Percentiles rank a stretch among this genome's conserved stretches.
phyloP scores from a whole-genome alignment of 441 rosid genomes.

The Dalechampia spathulata region DNA sequence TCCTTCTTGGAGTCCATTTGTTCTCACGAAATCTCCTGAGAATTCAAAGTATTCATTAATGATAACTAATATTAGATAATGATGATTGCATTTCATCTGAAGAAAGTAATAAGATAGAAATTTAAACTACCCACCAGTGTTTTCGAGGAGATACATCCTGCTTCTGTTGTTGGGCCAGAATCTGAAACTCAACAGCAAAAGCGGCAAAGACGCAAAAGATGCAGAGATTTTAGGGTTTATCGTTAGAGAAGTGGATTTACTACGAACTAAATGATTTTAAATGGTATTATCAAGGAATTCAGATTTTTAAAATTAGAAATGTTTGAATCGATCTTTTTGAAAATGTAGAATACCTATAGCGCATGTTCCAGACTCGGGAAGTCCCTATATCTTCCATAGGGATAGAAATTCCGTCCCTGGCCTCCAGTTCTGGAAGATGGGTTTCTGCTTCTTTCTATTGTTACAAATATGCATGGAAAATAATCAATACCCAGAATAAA shows the following conservation, averaged over 20 bases:
- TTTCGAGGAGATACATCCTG: slow-evolving; percentile 98
- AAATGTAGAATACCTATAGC: slow-evolving; percentile 56
- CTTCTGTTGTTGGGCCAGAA: slow-evolving; percentile 99
- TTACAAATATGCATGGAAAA: not conserved
- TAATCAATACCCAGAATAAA: not conserved
- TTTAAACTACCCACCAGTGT: slow-evolving; percentile 47
- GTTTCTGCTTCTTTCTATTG: slow-evolving; percentile 92
- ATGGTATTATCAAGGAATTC: too few species aligned
- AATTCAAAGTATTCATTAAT: not conserved
- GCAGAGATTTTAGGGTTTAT: too few species aligned
- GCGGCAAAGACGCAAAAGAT: not conserved
- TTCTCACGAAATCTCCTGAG: slow-evolving; percentile 84
- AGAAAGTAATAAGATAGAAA: not conserved
- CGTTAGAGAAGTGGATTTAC: too few species aligned
- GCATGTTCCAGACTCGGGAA: slow-evolving; percentile 96
- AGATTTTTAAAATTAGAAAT: too few species aligned
- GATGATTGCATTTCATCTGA: not conserved
- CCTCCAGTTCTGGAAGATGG: slow-evolving; percentile 88
- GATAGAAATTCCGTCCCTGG: slow-evolving; percentile 88
- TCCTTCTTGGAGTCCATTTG: slow-evolving; percentile 95
- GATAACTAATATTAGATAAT: too few species aligned
- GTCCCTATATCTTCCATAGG: slow-evolving; percentile 98
- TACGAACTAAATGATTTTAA: too few species aligned
- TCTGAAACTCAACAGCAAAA: slow-evolving; percentile 41
- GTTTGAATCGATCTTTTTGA: not conserved